Base-by-base conservation (phyloP, 2,329 filamentous ascomycete genomes). In the Pestalotiopsis fici region DNA sequence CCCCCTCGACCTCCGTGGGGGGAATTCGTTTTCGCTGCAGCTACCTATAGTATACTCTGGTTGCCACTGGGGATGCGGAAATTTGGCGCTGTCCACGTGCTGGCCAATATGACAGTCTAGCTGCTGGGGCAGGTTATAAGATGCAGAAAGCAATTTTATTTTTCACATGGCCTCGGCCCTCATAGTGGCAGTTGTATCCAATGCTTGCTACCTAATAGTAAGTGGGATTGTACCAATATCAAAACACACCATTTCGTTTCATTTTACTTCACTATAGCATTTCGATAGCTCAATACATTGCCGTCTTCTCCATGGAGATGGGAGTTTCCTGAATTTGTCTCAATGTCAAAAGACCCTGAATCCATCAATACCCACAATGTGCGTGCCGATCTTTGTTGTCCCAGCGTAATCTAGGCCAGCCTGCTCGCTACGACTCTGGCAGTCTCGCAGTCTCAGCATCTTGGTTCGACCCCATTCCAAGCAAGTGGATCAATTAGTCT, bases 51-150 rank as follows among this genome's bases (percentile, higher is more conserved):
- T n/a, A n/a, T n/a, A 9, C 43, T 50, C 21, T 18, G n/a, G 18
- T 21, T 18, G 21, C 18, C 7, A 9, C 21, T 50, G 18, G 43
- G 43, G 18, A 11, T 18, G 25, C 27, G 57, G 57, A 21, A 60
- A 37, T 31, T 21, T 35, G 57, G 57, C 57, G 57, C 57, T 60
- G 57, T 60, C 12, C 57, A 60, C 57, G 57, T 60, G 57, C 57
- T 60, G 28, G 5, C 13, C 12, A 37, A 60, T 9, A n/a, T 31
- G 31, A 21, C 15, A 21, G 31, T 35, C 57, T 60, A 39, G 57
- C 27, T n/a, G 13, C n/a, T 31, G 12, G 57, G 57, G 57, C 28
- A 35, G 43, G n/a, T 11, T 50, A 7, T 9, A 35, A 15, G 13
- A 5, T 3, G 15, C 25, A 37, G 21, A 27, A 35, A 37, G 18